Evolutionary conservation across 2,329 filamentous ascomycete genomes (phyloP).

Genomic region (Truncatella angustata): DNA sequence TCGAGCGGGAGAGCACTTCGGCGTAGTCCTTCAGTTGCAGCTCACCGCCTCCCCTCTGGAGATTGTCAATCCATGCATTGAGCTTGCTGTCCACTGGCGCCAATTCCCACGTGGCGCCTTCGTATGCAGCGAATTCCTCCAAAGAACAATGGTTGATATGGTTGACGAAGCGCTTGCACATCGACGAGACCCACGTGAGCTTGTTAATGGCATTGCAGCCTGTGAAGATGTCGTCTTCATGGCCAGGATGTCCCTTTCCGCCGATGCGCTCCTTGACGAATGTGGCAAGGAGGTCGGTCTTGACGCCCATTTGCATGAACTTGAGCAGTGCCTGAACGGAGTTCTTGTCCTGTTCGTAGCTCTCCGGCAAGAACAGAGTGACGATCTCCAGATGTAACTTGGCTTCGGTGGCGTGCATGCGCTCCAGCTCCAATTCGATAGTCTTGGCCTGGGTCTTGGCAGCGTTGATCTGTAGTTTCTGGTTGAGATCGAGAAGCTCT

Average conservation of each 20-base stretch:
- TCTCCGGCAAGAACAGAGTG: conserved; percentile 83
- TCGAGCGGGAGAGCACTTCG: conserved; percentile 76
- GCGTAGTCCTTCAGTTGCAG: conserved; percentile 80
- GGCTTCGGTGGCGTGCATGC: conserved; percentile 85
- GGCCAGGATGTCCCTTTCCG: conserved; percentile 62
- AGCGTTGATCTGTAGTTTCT: conserved; percentile 87
- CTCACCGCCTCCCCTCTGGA: conserved; percentile 82
- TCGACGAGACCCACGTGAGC: conserved; percentile 76
- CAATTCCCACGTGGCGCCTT: conserved; percentile 79
- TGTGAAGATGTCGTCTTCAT: conserved; percentile 76
- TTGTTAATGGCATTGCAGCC: conserved; percentile 83
- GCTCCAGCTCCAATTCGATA: conserved; percentile 84
- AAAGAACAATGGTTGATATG: conserved; percentile 76
- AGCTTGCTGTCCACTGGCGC: conserved; percentile 88
- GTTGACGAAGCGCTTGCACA: conserved; percentile 81
- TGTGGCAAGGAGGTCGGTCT: conserved; percentile 73
- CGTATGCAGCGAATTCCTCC: conserved; percentile 75
- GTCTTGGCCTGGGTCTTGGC: conserved; percentile 92
- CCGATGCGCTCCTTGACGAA: conserved; percentile 78
- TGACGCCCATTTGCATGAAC: conserved; percentile 86
- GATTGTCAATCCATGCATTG: conserved; percentile 81
- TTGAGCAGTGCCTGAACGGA: conserved; percentile 85
- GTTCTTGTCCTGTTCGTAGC: conserved; percentile 75
- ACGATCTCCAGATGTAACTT: conserved; percentile 85
- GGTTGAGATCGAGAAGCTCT: conserved; percentile 94